Evolutionary conservation across 768 basidiomycete genomes (phyloP).

Genomic region (Leccinum variicolor): DNA sequence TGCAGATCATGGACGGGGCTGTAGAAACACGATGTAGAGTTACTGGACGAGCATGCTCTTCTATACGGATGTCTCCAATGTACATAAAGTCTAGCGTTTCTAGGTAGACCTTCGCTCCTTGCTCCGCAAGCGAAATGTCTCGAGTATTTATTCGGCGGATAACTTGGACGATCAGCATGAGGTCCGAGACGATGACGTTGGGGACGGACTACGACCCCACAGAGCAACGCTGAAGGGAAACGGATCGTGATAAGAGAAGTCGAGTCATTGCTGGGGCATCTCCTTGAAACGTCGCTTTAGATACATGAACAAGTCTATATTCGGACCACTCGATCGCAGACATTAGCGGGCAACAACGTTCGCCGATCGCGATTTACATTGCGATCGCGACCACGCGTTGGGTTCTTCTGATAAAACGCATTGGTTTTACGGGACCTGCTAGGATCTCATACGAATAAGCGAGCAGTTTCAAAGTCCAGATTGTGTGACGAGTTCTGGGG

Average conservation of each 20-base stretch:
- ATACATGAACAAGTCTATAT: neutral
- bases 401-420: constrained; percentile 56
- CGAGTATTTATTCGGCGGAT: neutral
- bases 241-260: neutral
- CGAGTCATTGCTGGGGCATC: neutral
- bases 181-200: neutral
- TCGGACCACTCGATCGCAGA: constrained; percentile 21
- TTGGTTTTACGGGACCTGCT: constrained; percentile 59
- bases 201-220: neutral
- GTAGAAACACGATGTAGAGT: neutral
- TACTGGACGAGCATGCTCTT: neutral
- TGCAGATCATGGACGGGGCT: constrained; percentile 16
- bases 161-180: constrained; percentile 1
- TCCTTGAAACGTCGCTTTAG: neutral
- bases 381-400: constrained; percentile 61
- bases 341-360: constrained; percentile 57
- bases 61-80: neutral
- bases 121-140: constrained; percentile 1
- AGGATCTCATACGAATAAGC: neutral
- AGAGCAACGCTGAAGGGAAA: neutral
- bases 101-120: neutral
- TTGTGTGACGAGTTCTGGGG: neutral
- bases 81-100: neutral
- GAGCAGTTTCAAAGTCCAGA: neutral
- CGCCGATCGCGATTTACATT: constrained; percentile 60